Evolutionary conservation across 495 filamentous ascomycete genomes (phyloP).

Genomic region (Sporormia fimetaria): DNA sequence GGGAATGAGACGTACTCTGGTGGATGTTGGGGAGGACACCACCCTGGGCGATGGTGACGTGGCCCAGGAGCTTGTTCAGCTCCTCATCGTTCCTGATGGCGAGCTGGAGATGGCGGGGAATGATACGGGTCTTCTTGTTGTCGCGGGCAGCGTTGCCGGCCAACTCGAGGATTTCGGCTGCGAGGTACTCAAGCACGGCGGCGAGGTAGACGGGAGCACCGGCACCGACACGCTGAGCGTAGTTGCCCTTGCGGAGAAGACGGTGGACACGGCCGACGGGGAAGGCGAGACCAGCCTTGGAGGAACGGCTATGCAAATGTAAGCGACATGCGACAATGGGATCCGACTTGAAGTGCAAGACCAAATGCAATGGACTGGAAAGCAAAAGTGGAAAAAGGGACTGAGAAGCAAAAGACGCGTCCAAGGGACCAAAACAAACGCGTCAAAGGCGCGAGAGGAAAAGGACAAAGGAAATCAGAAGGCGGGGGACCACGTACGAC

Average conservation of each 20-base stretch:
- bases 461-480: conserved; percentile 19
- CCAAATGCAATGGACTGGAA: conserved; percentile 35
- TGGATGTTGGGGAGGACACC: conserved; percentile 99
- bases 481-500: conserved; percentile 55
- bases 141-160: conserved; percentile 97
- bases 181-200: conserved; percentile 96
- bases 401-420: conserved; percentile 28
- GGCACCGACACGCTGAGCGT: conserved; percentile 98
- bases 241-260: conserved; percentile 99
- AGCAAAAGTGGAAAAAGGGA: conserved; percentile 15
- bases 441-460: conserved; percentile 16
- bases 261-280: conserved; percentile 99
- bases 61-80: conserved; percentile 98
- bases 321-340: conserved; percentile 1
- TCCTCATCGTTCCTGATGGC: conserved; percentile 99
- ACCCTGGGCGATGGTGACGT: conserved; percentile 98
- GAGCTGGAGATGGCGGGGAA: conserved; percentile 96
- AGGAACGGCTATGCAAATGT: conserved; percentile 61
- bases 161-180: conserved; percentile 96
- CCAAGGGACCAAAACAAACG: conserved; percentile 19
- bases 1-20: conserved; percentile 67
- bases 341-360: conserved; percentile 9
- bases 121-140: conserved; percentile 99
- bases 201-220: conserved; percentile 97
- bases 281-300: conserved; percentile 98